These are phyloP conservation scores for Globisporangium alternatum DNA, from an alignment of 352 stramenopile genomes.

Conservation along the genomic window DNA sequence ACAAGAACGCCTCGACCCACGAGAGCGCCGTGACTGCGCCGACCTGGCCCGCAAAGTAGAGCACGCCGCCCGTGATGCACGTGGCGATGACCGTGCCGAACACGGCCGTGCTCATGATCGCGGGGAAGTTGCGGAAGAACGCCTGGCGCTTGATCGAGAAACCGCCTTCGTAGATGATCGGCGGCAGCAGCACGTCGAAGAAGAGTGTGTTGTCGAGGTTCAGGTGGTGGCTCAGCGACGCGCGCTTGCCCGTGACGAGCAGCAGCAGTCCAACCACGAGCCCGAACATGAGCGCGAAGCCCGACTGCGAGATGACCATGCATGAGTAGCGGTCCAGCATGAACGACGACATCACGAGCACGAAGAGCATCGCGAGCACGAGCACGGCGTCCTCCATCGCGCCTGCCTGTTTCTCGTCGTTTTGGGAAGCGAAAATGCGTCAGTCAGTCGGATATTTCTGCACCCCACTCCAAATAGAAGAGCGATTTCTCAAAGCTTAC, in stretches of 20 bases:
- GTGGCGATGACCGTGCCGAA: slow-evolving; percentile 78
- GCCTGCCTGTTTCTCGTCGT: neutral
- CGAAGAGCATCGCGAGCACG: slow-evolving; percentile 82
- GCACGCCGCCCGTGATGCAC: slow-evolving; percentile 67
- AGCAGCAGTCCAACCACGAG: slow-evolving; percentile 70
- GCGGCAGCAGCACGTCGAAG: slow-evolving; percentile 82
- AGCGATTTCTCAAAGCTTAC: too few relatives aligned
- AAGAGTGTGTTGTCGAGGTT: slow-evolving; percentile 88
- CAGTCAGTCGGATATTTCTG: neutral
- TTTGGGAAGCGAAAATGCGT: neutral
- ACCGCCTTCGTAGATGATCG: slow-evolving; percentile 86
- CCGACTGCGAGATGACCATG: slow-evolving; percentile 84
- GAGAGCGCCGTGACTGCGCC: slow-evolving; percentile 70
- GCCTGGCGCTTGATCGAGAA: slow-evolving; percentile 84
- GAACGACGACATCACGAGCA: slow-evolving; percentile 87
- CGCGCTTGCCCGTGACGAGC: slow-evolving; percentile 62
- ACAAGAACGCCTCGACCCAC: slow-evolving; percentile 90
- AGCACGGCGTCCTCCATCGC: slow-evolving; percentile 83
- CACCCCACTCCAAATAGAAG: neutral
- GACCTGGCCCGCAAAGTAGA: slow-evolving; percentile 63
- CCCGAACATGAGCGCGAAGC: slow-evolving; percentile 81
- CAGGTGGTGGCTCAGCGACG: slow-evolving; percentile 67
- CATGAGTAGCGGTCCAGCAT: slow-evolving; percentile 83
- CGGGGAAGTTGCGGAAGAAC: slow-evolving; percentile 85
- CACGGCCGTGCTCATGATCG: slow-evolving; percentile 83